Conservation (phyloP, 345 rosid genomes). For the Brassica incana region DNA sequence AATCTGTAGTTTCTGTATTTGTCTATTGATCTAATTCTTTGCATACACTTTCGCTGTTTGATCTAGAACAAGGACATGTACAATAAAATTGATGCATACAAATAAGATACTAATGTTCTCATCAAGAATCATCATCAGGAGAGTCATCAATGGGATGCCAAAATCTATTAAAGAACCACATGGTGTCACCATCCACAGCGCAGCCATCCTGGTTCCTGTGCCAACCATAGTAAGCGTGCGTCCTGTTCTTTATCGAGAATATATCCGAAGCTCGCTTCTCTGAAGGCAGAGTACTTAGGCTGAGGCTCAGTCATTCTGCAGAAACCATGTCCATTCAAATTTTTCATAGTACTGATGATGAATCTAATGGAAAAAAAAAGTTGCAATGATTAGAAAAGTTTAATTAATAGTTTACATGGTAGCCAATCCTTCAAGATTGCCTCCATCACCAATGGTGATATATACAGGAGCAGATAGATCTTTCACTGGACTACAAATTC, state of each 20-base stretch:
- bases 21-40: too few species aligned
- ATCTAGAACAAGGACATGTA: too few species aligned
- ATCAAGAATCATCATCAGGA: too few species aligned
- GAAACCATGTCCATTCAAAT: neutral
- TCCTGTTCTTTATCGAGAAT: conserved; percentile 67
- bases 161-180: conserved; percentile 74
- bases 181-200: conserved; percentile 65
- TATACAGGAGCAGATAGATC: conserved; percentile 71
- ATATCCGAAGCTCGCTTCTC: conserved; percentile 86
- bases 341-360: too few species aligned
- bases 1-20: too few species aligned
- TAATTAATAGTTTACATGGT: conserved; percentile 45
- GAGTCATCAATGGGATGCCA: conserved; percentile 41
- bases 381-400: neutral
- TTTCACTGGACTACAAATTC: conserved; percentile 50
- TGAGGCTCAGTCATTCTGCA: conserved; percentile 82
- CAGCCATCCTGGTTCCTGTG: conserved; percentile 79
- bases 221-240: conserved; percentile 75
- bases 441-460: conserved; percentile 81
- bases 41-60: too few species aligned
- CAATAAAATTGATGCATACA: too few species aligned
- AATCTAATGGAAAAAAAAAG: neutral
- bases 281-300: conserved; percentile 73
- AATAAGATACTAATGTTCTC: too few species aligned
- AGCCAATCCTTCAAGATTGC: conserved; percentile 77